Percentiles rank a stretch among this genome's conserved stretches.
Conservation (phyloP, 148 eudicot species). For the Rhododendron molle region DNA sequence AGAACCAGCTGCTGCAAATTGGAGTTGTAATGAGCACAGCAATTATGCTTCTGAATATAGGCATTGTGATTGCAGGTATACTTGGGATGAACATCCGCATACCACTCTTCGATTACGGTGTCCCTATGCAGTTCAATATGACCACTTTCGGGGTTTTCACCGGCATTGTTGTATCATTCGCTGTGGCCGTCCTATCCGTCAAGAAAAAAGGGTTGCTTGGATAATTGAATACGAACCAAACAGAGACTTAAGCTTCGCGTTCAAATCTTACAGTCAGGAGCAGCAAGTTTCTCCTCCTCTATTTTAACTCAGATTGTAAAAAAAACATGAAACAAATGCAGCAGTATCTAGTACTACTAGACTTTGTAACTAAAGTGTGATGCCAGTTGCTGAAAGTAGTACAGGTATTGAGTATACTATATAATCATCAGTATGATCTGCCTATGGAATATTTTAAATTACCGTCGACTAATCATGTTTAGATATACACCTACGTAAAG, state of each 20-base stretch:
- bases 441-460: neutral
- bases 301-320: neutral
- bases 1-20: slow-evolving; percentile 8
- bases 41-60: neutral
- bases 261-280: neutral
- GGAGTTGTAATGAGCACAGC: slow-evolving; percentile 5
- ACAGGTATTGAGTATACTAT: neutral
- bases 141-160: neutral
- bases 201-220: slow-evolving; percentile 5
- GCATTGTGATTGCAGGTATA: slow-evolving; percentile 5
- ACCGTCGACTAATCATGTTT: neutral
- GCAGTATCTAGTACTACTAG: neutral
- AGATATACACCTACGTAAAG: neutral
- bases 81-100: neutral
- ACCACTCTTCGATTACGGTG: neutral
- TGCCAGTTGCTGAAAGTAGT: neutral
- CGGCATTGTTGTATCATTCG: neutral
- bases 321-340: neutral
- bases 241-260: neutral
- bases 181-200: neutral
- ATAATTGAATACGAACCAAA: neutral
- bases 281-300: neutral
- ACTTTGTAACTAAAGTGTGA: neutral
- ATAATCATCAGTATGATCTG: neutral
- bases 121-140: neutral